Conservation (phyloP, 2,329 filamentous ascomycete genomes). For the Calycina herbarum region DNA sequence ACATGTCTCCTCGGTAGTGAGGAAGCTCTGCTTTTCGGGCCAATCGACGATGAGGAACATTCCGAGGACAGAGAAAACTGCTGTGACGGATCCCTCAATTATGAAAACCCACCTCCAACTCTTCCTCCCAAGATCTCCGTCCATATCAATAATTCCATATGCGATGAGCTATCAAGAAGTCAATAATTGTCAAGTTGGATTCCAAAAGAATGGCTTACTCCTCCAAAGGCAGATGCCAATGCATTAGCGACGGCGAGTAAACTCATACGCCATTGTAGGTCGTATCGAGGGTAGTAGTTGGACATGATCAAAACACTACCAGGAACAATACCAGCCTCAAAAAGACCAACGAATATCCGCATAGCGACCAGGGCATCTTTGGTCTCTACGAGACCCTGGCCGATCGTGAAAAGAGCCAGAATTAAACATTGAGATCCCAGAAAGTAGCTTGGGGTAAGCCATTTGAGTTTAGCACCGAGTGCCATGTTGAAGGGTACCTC, state of each 20-base stretch:
- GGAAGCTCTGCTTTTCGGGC: conserved; percentile 11
- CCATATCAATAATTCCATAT: conserved; percentile 47
- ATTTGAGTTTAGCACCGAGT: background rate
- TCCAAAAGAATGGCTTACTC: background rate
- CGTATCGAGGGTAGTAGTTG: conserved; percentile 12
- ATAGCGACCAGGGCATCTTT: conserved; percentile 4
- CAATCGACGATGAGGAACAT: conserved; percentile 11
- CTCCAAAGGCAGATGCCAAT: conserved; percentile 9
- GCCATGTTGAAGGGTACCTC: conserved; percentile 67
- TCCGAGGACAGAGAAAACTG: conserved; percentile 1
- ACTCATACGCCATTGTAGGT: conserved; percentile 14
- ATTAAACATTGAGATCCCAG: conserved; percentile 8
- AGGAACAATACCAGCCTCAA: conserved; percentile 10
- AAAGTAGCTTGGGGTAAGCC: conserved; percentile 1
- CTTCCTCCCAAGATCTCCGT: conserved; percentile 46
- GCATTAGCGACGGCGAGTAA: conserved; percentile 6
- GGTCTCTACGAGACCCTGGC: conserved; percentile 8
- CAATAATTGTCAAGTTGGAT: background rate
- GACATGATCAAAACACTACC: conserved; percentile 7
- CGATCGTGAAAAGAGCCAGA: conserved; percentile 5
- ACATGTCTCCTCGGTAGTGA: background rate
- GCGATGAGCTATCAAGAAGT: conserved; percentile 41
- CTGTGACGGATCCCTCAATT: conserved; percentile 44
- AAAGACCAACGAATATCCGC: conserved; percentile 9
- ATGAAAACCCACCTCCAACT: conserved; percentile 55